A percentile compares a stretch with the other conserved stretches of the same genome.
Evolutionary conservation across 169 alveolate species (phyloP).

Genomic region (Cryptosporidium meleagridis): DNA sequence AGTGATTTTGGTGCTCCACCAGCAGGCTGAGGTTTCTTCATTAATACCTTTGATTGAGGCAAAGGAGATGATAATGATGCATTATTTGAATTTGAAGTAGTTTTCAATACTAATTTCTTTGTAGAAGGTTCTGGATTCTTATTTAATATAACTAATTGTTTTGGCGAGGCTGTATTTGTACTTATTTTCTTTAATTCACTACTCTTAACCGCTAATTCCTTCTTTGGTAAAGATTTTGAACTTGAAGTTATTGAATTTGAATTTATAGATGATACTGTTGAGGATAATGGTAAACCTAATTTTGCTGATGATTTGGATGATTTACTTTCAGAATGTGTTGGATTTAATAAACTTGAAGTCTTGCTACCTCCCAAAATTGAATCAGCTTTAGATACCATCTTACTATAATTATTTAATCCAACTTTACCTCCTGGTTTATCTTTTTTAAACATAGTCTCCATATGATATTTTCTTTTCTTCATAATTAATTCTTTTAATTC

Average conservation of each 20-base stretch:
- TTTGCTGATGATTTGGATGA: not conserved
- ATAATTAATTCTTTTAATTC: conserved; percentile 17
- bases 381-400: not conserved
- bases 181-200: not conserved
- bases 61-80: not conserved
- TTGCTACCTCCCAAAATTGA: not conserved
- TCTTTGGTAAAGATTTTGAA: not conserved
- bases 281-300: not conserved
- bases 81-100: not conserved
- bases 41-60: not conserved
- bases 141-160: not conserved
- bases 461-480: conserved; percentile 15
- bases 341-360: not conserved
- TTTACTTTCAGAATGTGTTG: not conserved
- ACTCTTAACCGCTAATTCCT: not conserved
- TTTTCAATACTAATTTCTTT: conserved; percentile 8
- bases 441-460: not conserved
- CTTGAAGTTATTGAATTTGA: not conserved
- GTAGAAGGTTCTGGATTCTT: not conserved
- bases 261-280: not conserved
- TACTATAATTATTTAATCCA: not conserved
- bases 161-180: not conserved
- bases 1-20: conserved; percentile 2
- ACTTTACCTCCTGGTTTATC: not conserved
- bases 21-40: not conserved